Evolutionary conservation across 139 green algal genomes (phyloP), one percentile per base, ranked within the genome.

Genomic region (Desmodesmus armatus): DNA sequence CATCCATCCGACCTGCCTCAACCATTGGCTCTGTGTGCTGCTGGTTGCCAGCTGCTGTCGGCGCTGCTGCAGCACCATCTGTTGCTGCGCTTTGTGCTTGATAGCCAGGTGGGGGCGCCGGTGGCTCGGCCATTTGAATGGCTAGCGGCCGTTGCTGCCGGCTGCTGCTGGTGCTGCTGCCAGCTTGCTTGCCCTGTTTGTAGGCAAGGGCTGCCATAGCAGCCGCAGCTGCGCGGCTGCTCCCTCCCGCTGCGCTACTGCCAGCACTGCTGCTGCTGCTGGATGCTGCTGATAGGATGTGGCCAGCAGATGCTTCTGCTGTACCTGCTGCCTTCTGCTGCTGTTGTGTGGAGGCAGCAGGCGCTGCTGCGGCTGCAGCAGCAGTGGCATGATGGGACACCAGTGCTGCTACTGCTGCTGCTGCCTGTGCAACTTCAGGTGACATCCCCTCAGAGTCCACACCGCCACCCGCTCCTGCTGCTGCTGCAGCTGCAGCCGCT

Each of bases 211-310:
- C 78, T 51, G 78, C 78, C 21, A 84, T n/a, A 3, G 78, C 78
- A n/a, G 78, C 78, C 53, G 78, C 71, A n/a, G 78, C 47, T n/a
- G 63, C 78, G 74, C 77, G 74, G 78, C 78, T 60, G 60, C 78
- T 75, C 25, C 7, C 33, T 47, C 2, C n/a, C 17, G 15, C n/a
- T 6, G 25, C 66, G 27, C 29, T 58, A 31, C 53, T 58, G 40
- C 39, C 60, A 11, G 1, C 35, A 5, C 1, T 6, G 35, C 65
- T 27, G 40, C 71, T 43, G 1, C 71, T 29, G 71, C 71, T 60
- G 40, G 33, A 62, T 23, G 71, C 27, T 44, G 35, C 69, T 31
- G 35, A 77, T 23, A 77, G 19, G 37, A 23, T 39, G 17, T 27
- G 2, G 35, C n/a, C 37, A 78, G 35, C 39, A 39, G 43, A 31